Evolutionary conservation across 371 early-diverging fungal genomes (phyloP), one percentile per base, ranked within the genome.

Genomic region (Hamiltosporidium tvaerminnensis): DNA sequence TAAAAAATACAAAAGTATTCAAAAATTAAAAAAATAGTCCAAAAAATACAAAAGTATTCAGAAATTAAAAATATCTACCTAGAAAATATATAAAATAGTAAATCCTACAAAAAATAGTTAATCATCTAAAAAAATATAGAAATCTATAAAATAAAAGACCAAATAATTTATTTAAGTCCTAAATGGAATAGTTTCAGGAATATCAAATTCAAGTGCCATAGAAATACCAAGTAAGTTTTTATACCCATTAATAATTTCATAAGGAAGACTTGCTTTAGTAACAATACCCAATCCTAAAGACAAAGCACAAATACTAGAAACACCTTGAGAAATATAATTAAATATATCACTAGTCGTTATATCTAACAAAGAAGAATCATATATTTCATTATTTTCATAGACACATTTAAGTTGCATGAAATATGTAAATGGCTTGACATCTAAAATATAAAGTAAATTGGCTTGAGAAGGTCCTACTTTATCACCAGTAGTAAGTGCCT

Each of bases 381-480:
- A 98, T 78, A 85, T 79, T 79, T 85, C 85, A 65, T 91, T 91
- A 63, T 87, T 77, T 80, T 92, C 91, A 82, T 86, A 96, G 72
- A 96, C 87, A 82, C 87, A 84, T 65, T 81, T 74, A 67, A 96
- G 87, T 67, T 82, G 81, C 85, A 96, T 82, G 85, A 95, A 93
- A 84, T 93, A 98, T 77, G 92, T 91, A 87, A 98, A 98, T 67
- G 99, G 97, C 64, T 93, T 93, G 82, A 96, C 94, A 86, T 90
- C 87, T 82, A 96, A 82, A 90, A 91, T 92, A 85, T 91, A 91
- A 68, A 98, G 84, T 63, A 98, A 83, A 65, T 88, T 84, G 72
- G 96, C 96, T 81, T 98, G 94, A 76, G 96, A 93, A 74, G 92
- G 85, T 81, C 92, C 92, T 81, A 98, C 96, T 83, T 87, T 87